Evolutionary conservation across 1,284 basidiomycete species (phyloP), one percentile per base, ranked within the genome.

Genomic region (Ustilago shanxiensis): DNA sequence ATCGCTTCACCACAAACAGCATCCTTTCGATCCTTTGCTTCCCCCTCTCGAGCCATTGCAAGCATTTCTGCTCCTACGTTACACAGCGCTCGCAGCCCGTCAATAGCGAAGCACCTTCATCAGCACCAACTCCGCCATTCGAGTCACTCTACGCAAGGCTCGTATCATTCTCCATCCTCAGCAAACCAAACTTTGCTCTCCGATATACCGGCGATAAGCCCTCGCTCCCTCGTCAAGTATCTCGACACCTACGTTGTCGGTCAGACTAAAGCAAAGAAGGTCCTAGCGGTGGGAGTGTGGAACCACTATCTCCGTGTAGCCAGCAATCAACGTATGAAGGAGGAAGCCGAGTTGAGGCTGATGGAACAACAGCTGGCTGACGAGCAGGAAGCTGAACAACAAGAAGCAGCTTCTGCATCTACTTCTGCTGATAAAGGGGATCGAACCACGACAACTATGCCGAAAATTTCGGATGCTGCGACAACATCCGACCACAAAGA

Each of bases 181-280:
- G 49, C 65, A 9, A 55, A 37, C 33, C 13, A 39, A 2, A 66
- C 64, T 0, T 16, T 66, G 14, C 49, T 68, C 7, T 47, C 60
- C 3, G 62, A 66, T 28, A 10, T 71, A 4, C 73, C 73, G 0
- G 29, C 61, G 2, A 61, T 72, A n/a, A 66, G 58, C 45, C 81
- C 68, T 35, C 50, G 60, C 10, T 66, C 95, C 92, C 90, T 97
- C 41, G 92, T 92, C n/a, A 89, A 92, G 82, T 94, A 94, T 86
- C 89, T 97, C 31, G 92, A 94, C 79, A 90, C 93, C 81, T 96
- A 92, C 83, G 91, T 98, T n/a, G 90, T 98, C 14, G 95, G 95
- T 2, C 95, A 98, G 85, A 92, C 93, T 73, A 89, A 89, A 72
- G 95, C 95, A 3, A 98, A 98, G 89, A 94, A 95, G 85, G 92